These are phyloP conservation scores for Prasinococcaceae sp. DNA, from an alignment of 139 green algal genomes.

Conservation along the genomic window DNA sequence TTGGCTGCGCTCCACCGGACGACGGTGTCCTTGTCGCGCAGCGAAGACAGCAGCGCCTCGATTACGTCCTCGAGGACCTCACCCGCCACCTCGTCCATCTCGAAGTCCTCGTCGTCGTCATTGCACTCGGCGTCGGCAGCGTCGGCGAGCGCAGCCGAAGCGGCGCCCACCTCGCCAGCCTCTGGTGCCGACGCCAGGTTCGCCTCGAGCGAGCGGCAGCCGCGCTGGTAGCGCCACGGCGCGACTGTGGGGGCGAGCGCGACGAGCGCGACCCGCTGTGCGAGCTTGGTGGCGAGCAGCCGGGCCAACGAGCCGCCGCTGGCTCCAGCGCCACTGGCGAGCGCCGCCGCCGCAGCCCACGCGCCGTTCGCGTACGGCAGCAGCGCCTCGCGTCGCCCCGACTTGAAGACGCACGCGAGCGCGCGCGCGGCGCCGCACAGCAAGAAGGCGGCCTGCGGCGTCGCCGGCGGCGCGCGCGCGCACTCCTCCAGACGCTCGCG, in stretches of 20 bases:
- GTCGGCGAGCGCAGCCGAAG: background rate
- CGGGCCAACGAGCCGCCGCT: slow-evolving; percentile 12
- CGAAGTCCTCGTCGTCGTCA: slow-evolving; percentile 35
- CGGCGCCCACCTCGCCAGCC: background rate
- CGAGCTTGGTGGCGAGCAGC: slow-evolving; percentile 74
- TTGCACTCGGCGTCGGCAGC: background rate
- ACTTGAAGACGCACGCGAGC: too few relatives aligned
- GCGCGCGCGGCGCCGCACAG: too few relatives aligned
- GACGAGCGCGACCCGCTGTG: slow-evolving; percentile 40
- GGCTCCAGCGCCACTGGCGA: background rate
- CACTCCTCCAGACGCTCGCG: too few relatives aligned
- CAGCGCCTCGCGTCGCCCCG: too few relatives aligned
- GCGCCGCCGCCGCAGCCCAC: too few relatives aligned
- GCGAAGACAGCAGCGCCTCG: slow-evolving; percentile 41
- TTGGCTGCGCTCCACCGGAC: slow-evolving; percentile 90
- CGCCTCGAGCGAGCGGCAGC: slow-evolving; percentile 17
- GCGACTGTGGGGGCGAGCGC: slow-evolving; percentile 54
- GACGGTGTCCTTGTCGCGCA: slow-evolving; percentile 80
- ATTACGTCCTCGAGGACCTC: slow-evolving; percentile 36
- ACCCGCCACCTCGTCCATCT: slow-evolving; percentile 46
- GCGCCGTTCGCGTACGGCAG: too few relatives aligned
- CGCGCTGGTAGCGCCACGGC: slow-evolving; percentile 55
- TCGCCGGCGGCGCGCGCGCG: too few relatives aligned
- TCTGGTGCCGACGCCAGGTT: slow-evolving; percentile 6
- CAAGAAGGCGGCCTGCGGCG: too few relatives aligned